These are phyloP conservation scores for Microsporum canis DNA, from an alignment of 2,329 filamentous ascomycete species.

Conservation along the genomic window DNA sequence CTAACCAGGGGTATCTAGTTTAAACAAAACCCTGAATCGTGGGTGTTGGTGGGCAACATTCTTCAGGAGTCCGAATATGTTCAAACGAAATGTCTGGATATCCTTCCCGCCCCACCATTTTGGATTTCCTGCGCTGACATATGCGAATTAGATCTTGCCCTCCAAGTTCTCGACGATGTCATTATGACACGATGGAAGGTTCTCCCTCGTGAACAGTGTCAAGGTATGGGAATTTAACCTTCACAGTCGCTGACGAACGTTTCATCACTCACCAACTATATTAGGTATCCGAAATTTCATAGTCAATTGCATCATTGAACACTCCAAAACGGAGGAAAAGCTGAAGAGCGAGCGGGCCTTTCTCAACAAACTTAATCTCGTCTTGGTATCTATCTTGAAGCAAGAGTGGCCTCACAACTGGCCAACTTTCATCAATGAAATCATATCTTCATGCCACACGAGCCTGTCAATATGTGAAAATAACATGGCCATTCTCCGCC, in stretches of 20 bases:
- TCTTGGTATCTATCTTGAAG: constrained; percentile 93
- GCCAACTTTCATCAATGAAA: constrained; percentile 99
- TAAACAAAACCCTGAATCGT: constrained; percentile 97
- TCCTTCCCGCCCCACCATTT: constrained; percentile 26
- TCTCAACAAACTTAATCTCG: constrained; percentile 95
- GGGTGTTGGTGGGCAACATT: constrained; percentile 95
- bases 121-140: constrained; percentile 15
- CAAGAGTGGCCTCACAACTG: constrained; percentile 99
- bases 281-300: constrained; percentile 97
- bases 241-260: background rate
- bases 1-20: constrained; percentile 42
- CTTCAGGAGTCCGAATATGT: constrained; percentile 84
- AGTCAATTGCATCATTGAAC: constrained; percentile 94
- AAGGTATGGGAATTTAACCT: constrained; percentile 46
- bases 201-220: constrained; percentile 86
- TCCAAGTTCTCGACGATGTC: constrained; percentile 95
- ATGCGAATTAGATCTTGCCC: constrained; percentile 58
- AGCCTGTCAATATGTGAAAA: constrained; percentile 98
- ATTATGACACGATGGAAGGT: constrained; percentile 99
- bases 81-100: constrained; percentile 74
- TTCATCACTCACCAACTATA: background rate
- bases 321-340: constrained; percentile 79
- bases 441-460: constrained; percentile 89
- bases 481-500: constrained; percentile 95
- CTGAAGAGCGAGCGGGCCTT: constrained; percentile 75